Percentiles rank a stretch among this genome's conserved stretches.
phyloP scores from a whole-genome alignment of 2,329 filamentous ascomycete genomes.

The Zasmidium citrigriseum region DNA sequence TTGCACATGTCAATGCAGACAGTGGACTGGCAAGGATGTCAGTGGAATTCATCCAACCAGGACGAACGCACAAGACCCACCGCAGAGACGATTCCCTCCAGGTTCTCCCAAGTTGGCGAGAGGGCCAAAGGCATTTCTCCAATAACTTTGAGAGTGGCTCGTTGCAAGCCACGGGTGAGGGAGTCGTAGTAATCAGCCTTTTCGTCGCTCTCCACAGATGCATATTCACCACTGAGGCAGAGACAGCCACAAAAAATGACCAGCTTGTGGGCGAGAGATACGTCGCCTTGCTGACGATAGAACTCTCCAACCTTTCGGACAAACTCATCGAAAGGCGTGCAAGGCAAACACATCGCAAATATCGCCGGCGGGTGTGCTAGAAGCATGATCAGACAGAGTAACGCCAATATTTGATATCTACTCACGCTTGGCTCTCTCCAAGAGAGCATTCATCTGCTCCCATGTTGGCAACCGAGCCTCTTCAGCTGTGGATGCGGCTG shows the following conservation, averaged over 20 bases:
- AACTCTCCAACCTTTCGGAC: neutral
- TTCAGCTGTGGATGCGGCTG: neutral
- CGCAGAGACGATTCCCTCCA: neutral
- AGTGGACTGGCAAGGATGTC: neutral
- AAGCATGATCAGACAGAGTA: neutral
- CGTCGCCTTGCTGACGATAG: neutral
- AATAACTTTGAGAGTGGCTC: neutral
- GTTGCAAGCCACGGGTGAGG: neutral
- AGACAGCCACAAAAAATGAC: neutral
- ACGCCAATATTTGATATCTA: neutral
- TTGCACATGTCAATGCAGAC: constrained; percentile 1
- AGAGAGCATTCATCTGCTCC: neutral
- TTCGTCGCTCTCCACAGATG: neutral
- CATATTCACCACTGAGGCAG: neutral
- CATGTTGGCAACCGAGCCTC: neutral
- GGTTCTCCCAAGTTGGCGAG: neutral
- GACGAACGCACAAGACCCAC: neutral
- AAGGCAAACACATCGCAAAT: neutral
- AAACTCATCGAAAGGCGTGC: neutral
- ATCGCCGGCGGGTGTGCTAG: neutral
- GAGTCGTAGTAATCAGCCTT: neutral
- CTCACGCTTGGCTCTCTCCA: neutral
- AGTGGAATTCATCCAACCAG: neutral
- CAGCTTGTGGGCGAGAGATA: neutral
- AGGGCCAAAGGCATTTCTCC: neutral